phyloP scores from a whole-genome alignment of 768 basidiomycete genomes.

The Psilocybe tampanensis region DNA sequence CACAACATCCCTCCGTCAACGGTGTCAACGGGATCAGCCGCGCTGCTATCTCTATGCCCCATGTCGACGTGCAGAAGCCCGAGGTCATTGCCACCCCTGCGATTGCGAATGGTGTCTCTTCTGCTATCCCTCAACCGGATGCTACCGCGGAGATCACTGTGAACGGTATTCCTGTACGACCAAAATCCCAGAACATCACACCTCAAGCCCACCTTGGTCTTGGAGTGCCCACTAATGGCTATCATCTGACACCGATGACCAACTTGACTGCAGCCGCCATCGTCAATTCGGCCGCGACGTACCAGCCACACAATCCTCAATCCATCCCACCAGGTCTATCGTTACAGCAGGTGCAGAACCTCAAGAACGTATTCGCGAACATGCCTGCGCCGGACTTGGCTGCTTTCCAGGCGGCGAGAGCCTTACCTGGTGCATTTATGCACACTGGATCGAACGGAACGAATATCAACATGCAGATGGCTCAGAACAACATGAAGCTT shows the following conservation, averaged over 20 bases:
- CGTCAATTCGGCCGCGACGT: conserved; percentile 32
- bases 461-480: conserved; percentile 37
- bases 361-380: conserved; percentile 58
- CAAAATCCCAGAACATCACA: conserved; percentile 48
- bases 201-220: conserved; percentile 33
- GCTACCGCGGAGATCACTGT: conserved; percentile 22
- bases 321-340: conserved; percentile 43
- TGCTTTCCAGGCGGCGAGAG: conserved; percentile 35
- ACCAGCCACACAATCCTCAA: conserved; percentile 33
- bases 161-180: conserved; percentile 31
- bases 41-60: conserved; percentile 47
- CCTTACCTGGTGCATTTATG: conserved; percentile 38
- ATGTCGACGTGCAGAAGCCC: conserved; percentile 43
- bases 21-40: conserved; percentile 38
- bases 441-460: conserved; percentile 36
- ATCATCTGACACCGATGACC: conserved; percentile 46
- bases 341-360: conserved; percentile 59
- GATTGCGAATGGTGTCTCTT: conserved; percentile 34
- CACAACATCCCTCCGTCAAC: conserved; percentile 36
- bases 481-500: conserved; percentile 39
- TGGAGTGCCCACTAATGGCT: conserved; percentile 45
- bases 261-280: conserved; percentile 34
- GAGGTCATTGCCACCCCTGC: conserved; percentile 31
- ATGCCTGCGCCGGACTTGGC: conserved; percentile 41
- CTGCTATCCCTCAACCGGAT: conserved; percentile 30